Base-by-base conservation (phyloP, 345 rosid species). In the Syzygium jambos region DNA sequence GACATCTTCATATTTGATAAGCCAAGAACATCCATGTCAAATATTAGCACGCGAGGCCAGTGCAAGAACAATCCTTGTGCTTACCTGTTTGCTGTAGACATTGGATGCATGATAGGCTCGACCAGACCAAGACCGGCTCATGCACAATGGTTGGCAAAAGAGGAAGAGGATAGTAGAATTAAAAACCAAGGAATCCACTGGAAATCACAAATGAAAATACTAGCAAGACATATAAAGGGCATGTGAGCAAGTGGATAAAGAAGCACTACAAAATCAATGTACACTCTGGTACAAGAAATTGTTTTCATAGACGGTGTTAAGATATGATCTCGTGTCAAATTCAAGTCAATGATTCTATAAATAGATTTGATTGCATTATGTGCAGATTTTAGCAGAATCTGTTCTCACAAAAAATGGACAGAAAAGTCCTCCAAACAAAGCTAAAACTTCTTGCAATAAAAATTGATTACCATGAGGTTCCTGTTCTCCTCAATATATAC, bases 41-140 rank as follows among this genome's bases (percentile, higher is more conserved):
- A 27, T 27, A 0, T 1, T 61, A 61, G 73, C 73, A 61, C 0
- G 2, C 0, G 73, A 61, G 38, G 38, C 38, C 9, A 0, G 38
- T 34, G 38, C 38, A 34, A 34, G 38, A 34, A 34, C 38, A 34
- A 34, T 34, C 38, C 34, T 0, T 61, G 34, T 61, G 34, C 73
- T 61, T n/a, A 61, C 34, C 34, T 61, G 29, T n/a, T 61, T n/a
- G 73, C 34, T 12, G 73, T 12, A 61, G 73, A 16, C 73, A n/a
- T n/a, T 0, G 34, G 1, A 59, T 27, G 68, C 0, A 34, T 34
- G 0, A 27, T 59, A 1, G 68, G 17, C 68, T 59, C 68, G 16
- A 59, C 34, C 0, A 1, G 30, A 59, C 68, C 68, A 59, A 59
- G 17, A 59, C 68, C 2, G 34, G 34, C 1, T 27, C 0, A 27